Percentiles rank a stretch among this genome's conserved stretches.
Conservation (phyloP, 148 eudicot genomes). For the Chenopodium album region DNA sequence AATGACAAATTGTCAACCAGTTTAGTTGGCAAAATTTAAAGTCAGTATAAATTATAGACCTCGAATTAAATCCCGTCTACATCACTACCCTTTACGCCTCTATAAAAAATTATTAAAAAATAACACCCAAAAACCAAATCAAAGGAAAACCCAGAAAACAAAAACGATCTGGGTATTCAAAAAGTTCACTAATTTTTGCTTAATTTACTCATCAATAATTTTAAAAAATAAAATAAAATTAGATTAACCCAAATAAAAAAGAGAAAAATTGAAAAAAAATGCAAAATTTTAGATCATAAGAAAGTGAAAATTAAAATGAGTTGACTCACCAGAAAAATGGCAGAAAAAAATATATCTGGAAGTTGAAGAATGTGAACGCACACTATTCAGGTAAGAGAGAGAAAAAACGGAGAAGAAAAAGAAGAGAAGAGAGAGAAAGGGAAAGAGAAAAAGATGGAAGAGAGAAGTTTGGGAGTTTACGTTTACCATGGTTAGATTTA, state of each 20-base stretch:
- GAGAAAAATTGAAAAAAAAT: neutral
- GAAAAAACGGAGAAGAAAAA: neutral
- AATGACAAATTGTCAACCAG: too few species aligned
- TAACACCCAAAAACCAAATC: neutral
- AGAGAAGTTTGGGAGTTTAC: neutral
- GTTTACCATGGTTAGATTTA: constrained; percentile 29
- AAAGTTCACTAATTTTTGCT: neutral
- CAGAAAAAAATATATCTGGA: too few species aligned
- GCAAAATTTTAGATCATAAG: constrained; percentile 3
- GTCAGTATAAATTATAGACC: too few species aligned
- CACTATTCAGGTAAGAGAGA: neutral
- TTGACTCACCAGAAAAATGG: constrained; percentile 25
- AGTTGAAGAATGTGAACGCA: constrained; percentile 7
- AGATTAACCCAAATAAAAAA: neutral
- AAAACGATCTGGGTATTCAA: constrained; percentile 19
- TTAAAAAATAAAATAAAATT: neutral
- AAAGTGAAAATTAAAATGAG: neutral
- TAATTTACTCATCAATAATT: neutral
- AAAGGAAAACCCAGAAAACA: neutral
- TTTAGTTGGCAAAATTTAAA: too few species aligned
- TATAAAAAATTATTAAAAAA: too few species aligned
- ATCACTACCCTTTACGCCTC: too few species aligned
- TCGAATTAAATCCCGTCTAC: too few species aligned
- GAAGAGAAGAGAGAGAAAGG: neutral
- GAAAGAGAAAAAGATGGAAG: neutral